Conservation (phyloP, 208 protist species). For the Acanthamoeba divionensis region DNA sequence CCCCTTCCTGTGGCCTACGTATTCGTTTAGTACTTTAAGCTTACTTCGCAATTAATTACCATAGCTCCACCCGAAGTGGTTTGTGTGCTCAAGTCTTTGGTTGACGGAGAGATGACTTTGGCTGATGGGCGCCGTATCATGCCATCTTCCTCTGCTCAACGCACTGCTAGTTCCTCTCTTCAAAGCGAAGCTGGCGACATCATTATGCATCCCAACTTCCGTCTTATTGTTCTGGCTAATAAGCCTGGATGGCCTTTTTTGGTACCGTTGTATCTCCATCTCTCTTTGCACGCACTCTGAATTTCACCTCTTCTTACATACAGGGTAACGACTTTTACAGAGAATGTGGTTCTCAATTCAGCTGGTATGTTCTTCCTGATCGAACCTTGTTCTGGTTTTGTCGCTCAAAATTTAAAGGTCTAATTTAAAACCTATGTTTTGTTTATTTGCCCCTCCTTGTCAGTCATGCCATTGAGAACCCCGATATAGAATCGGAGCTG, state of each 20-base stretch:
- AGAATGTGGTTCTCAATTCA: constrained; percentile 89
- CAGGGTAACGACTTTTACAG: constrained; percentile 92
- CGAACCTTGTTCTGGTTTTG: neutral
- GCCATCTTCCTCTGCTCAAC: neutral
- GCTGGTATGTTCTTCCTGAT: neutral
- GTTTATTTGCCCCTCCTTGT: neutral
- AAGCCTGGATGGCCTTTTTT: constrained; percentile 52
- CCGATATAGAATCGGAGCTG: constrained; percentile 82
- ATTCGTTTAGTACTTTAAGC: neutral
- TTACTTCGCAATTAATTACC: neutral
- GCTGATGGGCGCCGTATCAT: constrained; percentile 69
- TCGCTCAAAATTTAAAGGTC: neutral
- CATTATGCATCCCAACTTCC: constrained; percentile 72
- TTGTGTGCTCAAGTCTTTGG: constrained; percentile 75
- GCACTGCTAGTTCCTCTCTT: neutral
- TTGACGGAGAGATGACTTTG: constrained; percentile 75
- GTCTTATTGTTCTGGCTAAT: constrained; percentile 71
- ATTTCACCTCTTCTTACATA: constrained; percentile 53
- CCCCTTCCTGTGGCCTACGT: neutral
- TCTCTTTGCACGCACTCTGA: neutral
- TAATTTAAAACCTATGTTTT: neutral
- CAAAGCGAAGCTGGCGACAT: neutral
- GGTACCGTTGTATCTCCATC: neutral
- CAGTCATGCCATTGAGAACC: constrained; percentile 87
- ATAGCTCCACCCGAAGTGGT: constrained; percentile 86